A percentile compares a stretch with the other conserved stretches of the same genome.
Evolutionary conservation across 2,329 filamentous ascomycete species (phyloP).

Genomic region (Pseudocercospora vitis): DNA sequence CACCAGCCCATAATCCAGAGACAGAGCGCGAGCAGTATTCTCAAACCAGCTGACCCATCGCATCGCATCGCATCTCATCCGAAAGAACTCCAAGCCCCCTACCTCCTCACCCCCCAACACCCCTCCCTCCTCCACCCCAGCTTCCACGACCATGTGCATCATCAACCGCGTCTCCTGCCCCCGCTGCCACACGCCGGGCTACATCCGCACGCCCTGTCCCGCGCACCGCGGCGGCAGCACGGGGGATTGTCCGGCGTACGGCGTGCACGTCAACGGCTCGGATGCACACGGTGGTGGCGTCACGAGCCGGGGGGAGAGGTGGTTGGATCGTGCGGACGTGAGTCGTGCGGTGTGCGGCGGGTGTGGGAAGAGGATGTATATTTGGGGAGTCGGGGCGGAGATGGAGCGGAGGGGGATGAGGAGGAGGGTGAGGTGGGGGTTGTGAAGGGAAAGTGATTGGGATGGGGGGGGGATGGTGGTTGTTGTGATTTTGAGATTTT

Average conservation of each 20-base stretch:
- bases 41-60: too few relatives aligned
- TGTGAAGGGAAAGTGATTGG: not conserved
- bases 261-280: not conserved
- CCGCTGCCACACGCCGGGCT: not conserved
- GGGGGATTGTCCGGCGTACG: not conserved
- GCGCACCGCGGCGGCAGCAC: not conserved
- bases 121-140: not conserved
- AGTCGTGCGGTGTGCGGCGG: not conserved
- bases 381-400: not conserved
- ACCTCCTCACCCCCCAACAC: not conserved
- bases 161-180: not conserved
- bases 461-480: not conserved
- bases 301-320: not conserved
- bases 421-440: slow-evolving; percentile 1
- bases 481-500: too few relatives aligned
- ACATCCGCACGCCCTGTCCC: not conserved
- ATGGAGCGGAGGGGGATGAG: not conserved
- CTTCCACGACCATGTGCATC: not conserved
- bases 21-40: not conserved
- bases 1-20: not conserved
- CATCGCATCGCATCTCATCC: not conserved
- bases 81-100: not conserved
- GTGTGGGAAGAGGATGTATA: not conserved
- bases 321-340: not conserved
- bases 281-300: not conserved